phyloP scores from a whole-genome alignment of 2,329 filamentous ascomycete species.

The Monosporascus sp. region DNA sequence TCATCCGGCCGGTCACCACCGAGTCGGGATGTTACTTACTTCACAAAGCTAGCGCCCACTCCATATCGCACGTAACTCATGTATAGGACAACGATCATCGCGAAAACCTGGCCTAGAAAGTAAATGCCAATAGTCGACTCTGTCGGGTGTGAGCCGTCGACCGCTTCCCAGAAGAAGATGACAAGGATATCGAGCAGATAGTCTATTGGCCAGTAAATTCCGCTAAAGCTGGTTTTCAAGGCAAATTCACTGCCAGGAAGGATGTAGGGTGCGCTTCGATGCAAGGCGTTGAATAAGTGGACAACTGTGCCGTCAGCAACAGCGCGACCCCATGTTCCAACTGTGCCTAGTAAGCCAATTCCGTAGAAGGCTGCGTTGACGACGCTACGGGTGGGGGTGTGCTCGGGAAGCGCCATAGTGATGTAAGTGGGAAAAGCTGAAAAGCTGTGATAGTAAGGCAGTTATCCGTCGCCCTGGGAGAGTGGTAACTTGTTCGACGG shows the following conservation, averaged over 20 bases:
- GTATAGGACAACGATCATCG: conserved; percentile 3
- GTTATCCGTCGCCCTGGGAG: too few species aligned
- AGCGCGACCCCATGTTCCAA: conserved; percentile 4
- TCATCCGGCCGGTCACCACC: too few species aligned
- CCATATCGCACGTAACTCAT: conserved; percentile 1
- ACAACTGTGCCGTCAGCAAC: conserved; percentile 1
- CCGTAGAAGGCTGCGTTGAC: neutral
- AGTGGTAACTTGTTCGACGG: too few species aligned
- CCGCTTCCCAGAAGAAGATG: conserved; percentile 5
- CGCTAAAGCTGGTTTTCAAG: conserved; percentile 5
- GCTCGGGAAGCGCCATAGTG: too few species aligned
- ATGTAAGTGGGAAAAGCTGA: too few species aligned
- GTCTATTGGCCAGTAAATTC: conserved; percentile 4
- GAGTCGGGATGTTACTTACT: too few species aligned
- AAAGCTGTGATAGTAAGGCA: too few species aligned
- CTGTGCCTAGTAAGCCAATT: neutral
- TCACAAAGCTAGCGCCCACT: neutral
- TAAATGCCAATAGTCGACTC: conserved; percentile 5
- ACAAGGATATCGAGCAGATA: conserved; percentile 5
- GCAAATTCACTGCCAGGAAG: conserved; percentile 1
- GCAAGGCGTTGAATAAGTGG: neutral
- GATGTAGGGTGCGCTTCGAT: neutral
- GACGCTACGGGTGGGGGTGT: neutral
- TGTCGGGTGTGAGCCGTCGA: conserved; percentile 5
- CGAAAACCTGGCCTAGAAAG: conserved; percentile 3